Evolutionary conservation across 179 eudicot genomes (phyloP), one percentile per base, ranked within the genome.

Genomic region (Spergularia azorica): DNA sequence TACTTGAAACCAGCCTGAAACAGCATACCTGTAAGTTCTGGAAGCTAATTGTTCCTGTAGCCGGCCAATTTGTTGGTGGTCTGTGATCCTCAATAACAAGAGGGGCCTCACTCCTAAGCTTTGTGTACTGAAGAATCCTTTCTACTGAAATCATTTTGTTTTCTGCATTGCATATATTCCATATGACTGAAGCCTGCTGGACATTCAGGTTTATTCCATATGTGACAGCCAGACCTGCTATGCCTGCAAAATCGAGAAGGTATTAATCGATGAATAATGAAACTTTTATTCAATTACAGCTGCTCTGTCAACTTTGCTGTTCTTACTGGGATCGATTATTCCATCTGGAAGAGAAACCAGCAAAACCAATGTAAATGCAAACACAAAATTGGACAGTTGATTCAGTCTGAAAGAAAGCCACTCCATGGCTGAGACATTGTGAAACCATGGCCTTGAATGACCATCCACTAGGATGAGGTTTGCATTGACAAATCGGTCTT

Each of bases 341-440:
- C 97, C 97, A 51, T 95, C 97, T 38, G 97, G 99, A 52, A 95
- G 99, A 69, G 95, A 88, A 26, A 95, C 95, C 10, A 95, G 88
- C 83, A 95, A 55, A 74, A 93, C 77, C 76, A 95, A 79, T 15
- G 97, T 89, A 84, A 93, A 95, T 57, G 94, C 98, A 43, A 95
- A 95, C 36, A 95, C 97, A 16, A 95, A 90, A 80, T 95, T 95
- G 54, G 97, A 89, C 71, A 95, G 76, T 81, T 95, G 97, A 81
- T 93, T 91, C 65, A 95, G 82, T 76, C 97, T 89, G 86, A 90
- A 95, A 67, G 94, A 95, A 16, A 95, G 97, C 99, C 99, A 95
- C 77, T 93, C 99, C 87, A 91, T 95, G 17, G 99, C 95, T 61
- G 97, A 79, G 46, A 88, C 91, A 70, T 91, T 95, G 72, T 93